Conservation (phyloP, 176 grass and related monocot genomes). For the bread wheat (Triticum aestivum) region IWGSC_CS_RefSeq_v2.1 NC_057813.1:176410397-176410896, state of each 20-base stretch:
- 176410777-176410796: background rate
- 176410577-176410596: conserved; percentile 7
- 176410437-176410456: conserved; percentile 1
- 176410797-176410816: background rate
- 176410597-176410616: conserved; percentile 1
- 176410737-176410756: background rate
- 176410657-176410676: conserved; percentile 33
- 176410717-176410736: background rate
- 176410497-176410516: conserved; percentile 40
- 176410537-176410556: background rate
- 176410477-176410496: background rate
- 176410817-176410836: background rate
- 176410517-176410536: conserved; percentile 20
- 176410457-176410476: background rate
- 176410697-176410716: background rate
- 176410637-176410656: conserved; percentile 7
- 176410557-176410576: conserved; percentile 15
- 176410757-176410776: background rate
- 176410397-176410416: conserved; percentile 24
- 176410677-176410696: background rate
- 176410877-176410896: conserved; percentile 45
- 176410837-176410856: conserved; percentile 1
- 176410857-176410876: background rate
- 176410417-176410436: conserved; percentile 1
- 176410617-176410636: conserved; percentile 18